Base-by-base conservation (phyloP, 2,329 filamentous ascomycete species). In the Fusarium sambucinum region DNA sequence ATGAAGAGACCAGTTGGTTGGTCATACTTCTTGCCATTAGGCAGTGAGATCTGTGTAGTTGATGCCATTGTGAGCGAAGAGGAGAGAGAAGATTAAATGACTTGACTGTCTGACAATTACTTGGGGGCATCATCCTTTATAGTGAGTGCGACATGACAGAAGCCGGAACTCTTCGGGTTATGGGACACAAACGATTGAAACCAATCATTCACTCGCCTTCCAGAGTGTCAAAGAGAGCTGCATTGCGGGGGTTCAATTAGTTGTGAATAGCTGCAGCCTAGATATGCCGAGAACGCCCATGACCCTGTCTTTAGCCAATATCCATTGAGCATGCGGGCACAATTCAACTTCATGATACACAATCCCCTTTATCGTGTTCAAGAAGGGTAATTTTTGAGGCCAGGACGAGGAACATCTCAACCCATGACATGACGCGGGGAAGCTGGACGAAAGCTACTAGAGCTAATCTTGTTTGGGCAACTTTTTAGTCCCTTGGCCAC, bases 21-120 rank as follows among this genome's bases (percentile, higher is more conserved):
- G 82, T 90, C 74, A 69, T 76, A 78, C 32, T 65, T 74, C 6
- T 71, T 65, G 52, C 74, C 74, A 14, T 76, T 76, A 37, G 74
- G 74, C 55, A 73, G 47, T 7, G 67, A 58, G 27, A 73, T 67
- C 33, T 63, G 45, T 5, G 62, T 63, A 32, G 67, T 48, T 27
- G 70, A 71, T 21, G 66, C 48, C 69, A 71, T 69, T 27, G 8
- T 23, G 14, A 51, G 1, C 3, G 10, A 6, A n/a, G 38, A 17
- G 8, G 2, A 27, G 21, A 25, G 14, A 32, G 35, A n/a, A n/a
- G 8, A 8, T 27, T 47, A 16, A 35, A 8, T 14, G 14, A 35
- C 23, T 38, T 46, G 19, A 6, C 17, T 16, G 17, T 37, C 35
- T 42, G 29, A 29, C n/a, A 29, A 63, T 17, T 23, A 14, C 19